Percentiles rank a stretch among this genome's conserved stretches.
Conservation (phyloP, 2,329 filamentous ascomycete species). For the Lizonia empirigonia region DNA sequence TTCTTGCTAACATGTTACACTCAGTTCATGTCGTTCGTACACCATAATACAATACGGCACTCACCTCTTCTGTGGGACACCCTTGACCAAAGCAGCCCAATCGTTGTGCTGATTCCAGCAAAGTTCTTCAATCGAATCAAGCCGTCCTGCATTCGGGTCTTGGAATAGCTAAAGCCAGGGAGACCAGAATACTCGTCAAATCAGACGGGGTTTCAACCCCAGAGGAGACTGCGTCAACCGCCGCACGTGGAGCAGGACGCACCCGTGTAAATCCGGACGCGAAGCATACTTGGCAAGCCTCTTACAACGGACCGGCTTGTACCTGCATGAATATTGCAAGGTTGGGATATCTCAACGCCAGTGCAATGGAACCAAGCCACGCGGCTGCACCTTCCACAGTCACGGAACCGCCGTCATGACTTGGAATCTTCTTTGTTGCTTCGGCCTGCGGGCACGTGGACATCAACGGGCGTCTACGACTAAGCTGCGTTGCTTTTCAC, state of each 20-base stretch:
- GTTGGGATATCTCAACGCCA: not conserved
- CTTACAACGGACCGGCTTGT: not conserved
- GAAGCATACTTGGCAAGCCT: conserved; percentile 3
- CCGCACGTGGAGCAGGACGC: not conserved
- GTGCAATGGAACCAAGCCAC: not conserved
- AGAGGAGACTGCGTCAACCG: not conserved
- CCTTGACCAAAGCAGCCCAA: too few species aligned
- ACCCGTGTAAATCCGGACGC: conserved; percentile 2
- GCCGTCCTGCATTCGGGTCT: too few species aligned
- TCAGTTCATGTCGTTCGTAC: too few species aligned
- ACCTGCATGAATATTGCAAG: conserved; percentile 1
- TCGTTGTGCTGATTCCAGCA: too few species aligned
- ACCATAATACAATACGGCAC: too few species aligned
- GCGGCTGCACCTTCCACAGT: not conserved
- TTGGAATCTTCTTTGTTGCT: not conserved
- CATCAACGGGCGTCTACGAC: not conserved
- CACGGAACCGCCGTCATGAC: not conserved
- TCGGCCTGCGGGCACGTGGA: conserved; percentile 2
- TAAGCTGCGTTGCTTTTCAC: not conserved
- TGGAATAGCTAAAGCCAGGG: not conserved
- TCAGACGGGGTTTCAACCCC: not conserved
- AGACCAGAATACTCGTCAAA: not conserved
- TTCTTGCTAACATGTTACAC: too few species aligned
- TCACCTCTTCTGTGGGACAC: too few species aligned
- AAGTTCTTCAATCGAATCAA: too few species aligned